Evolutionary conservation across 331 rosid genomes (phyloP).

Genomic region (Arachis monticola): DNA sequence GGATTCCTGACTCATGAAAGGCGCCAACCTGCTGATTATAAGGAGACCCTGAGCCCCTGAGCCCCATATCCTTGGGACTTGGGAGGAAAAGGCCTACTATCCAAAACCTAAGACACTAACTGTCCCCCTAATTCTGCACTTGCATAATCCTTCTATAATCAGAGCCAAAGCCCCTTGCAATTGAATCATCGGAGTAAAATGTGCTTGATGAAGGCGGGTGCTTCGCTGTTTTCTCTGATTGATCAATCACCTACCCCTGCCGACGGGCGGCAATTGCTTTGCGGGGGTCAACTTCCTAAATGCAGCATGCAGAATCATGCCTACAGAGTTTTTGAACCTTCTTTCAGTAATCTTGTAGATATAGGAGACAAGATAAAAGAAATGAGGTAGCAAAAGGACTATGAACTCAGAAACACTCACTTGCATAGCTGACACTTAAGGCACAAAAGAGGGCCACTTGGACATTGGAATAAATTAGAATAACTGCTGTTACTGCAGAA

Average conservation of each 20-base stretch:
- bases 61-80: background rate
- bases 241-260: constrained; percentile 47
- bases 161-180: constrained; percentile 27
- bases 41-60: background rate
- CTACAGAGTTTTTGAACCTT: constrained; percentile 44
- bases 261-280: constrained; percentile 55
- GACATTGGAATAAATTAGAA: constrained; percentile 70
- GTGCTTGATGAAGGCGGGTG: constrained; percentile 12
- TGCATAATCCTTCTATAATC: constrained; percentile 40
- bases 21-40: background rate
- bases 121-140: constrained; percentile 28
- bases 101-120: constrained; percentile 35
- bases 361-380: background rate
- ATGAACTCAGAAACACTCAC: constrained; percentile 41
- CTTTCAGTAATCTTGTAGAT: background rate
- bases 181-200: constrained; percentile 4
- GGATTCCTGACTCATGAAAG: constrained; percentile 9
- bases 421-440: constrained; percentile 68
- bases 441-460: constrained; percentile 92
- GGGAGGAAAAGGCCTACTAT: background rate
- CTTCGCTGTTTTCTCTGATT: constrained; percentile 8
- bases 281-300: constrained; percentile 78
- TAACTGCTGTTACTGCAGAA: constrained; percentile 74
- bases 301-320: constrained; percentile 77
- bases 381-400: constrained; percentile 3